Conservation (phyloP, 805 yeast species). For the Candida golubevii region DNA sequence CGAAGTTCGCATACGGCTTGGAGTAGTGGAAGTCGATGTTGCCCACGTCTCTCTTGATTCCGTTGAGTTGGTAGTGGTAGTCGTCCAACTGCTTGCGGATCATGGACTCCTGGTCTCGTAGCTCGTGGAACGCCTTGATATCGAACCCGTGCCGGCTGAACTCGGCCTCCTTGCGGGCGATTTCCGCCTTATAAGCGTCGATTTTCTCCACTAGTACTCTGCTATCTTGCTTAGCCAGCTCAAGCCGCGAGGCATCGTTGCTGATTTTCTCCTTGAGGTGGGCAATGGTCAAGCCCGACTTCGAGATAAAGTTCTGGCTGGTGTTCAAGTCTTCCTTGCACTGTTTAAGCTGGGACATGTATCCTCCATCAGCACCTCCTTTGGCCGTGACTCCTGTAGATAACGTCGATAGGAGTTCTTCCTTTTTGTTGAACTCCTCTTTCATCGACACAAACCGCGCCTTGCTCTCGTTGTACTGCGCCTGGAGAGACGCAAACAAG, state of each 20-base stretch:
- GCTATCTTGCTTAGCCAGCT: constrained; percentile 50
- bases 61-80: constrained; percentile 47
- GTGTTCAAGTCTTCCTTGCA: constrained; percentile 54
- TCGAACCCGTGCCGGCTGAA: constrained; percentile 56
- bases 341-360: constrained; percentile 62
- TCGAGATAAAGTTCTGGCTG: constrained; percentile 53
- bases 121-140: constrained; percentile 37
- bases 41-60: constrained; percentile 58
- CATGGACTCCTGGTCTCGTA: constrained; percentile 43
- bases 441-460: constrained; percentile 42
- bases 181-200: constrained; percentile 35
- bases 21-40: constrained; percentile 73
- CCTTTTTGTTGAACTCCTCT: constrained; percentile 51
- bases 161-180: constrained; percentile 36
- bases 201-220: constrained; percentile 40
- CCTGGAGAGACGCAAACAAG: constrained; percentile 39
- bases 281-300: constrained; percentile 52
- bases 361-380: constrained; percentile 74
- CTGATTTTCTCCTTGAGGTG: constrained; percentile 52
- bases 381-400: constrained; percentile 87
- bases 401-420: constrained; percentile 74
- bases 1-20: constrained; percentile 58
- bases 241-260: constrained; percentile 46
- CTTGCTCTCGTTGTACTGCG: constrained; percentile 43
- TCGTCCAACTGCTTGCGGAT: constrained; percentile 17